Evolutionary conservation across 2,329 filamentous ascomycete genomes (phyloP).

Genomic region (Epichloe coenophiala): DNA sequence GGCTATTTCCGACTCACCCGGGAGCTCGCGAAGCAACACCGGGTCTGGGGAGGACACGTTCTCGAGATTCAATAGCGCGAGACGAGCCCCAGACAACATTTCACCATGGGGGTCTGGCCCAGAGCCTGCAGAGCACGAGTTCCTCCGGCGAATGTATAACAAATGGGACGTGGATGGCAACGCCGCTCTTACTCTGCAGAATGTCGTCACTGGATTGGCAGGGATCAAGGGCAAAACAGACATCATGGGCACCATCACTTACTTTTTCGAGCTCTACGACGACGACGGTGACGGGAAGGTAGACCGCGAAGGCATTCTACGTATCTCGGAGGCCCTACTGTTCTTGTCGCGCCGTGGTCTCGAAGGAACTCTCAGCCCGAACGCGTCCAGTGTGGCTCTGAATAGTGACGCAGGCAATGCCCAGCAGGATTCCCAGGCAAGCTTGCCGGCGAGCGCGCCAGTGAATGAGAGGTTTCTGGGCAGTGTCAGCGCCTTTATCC

Average conservation of each 20-base stretch:
- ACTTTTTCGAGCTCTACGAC: slow-evolving; percentile 96
- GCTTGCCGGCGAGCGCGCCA: slow-evolving; percentile 36
- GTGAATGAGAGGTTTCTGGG: slow-evolving; percentile 81
- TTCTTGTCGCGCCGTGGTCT: slow-evolving; percentile 86
- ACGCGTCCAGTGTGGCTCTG: slow-evolving; percentile 42
- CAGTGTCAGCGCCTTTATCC: slow-evolving; percentile 90
- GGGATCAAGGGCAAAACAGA: slow-evolving; percentile 86
- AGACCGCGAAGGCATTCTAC: slow-evolving; percentile 84
- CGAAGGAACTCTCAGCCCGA: slow-evolving; percentile 58
- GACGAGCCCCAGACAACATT: slow-evolving; percentile 28
- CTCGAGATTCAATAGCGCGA: slow-evolving; percentile 46
- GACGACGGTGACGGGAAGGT: slow-evolving; percentile 84
- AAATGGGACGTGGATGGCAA: slow-evolving; percentile 75
- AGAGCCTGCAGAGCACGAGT: slow-evolving; percentile 83
- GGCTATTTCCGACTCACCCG: slow-evolving; percentile 79
- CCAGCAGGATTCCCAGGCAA: slow-evolving; percentile 21
- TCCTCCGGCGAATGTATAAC: slow-evolving; percentile 74
- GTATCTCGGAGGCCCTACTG: slow-evolving; percentile 85
- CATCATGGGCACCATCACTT: slow-evolving; percentile 95
- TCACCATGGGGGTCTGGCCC: slow-evolving; percentile 44
- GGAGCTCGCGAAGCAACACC: slow-evolving; percentile 35
- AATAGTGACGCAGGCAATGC: slow-evolving; percentile 22
- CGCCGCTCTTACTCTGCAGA: slow-evolving; percentile 71
- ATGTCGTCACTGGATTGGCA: slow-evolving; percentile 82
- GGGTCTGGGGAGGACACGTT: slow-evolving; percentile 38